Evolutionary conservation across 495 filamentous ascomycete genomes (phyloP), one percentile per base, ranked within the genome.

Genomic region (Penicillium turbatum): DNA sequence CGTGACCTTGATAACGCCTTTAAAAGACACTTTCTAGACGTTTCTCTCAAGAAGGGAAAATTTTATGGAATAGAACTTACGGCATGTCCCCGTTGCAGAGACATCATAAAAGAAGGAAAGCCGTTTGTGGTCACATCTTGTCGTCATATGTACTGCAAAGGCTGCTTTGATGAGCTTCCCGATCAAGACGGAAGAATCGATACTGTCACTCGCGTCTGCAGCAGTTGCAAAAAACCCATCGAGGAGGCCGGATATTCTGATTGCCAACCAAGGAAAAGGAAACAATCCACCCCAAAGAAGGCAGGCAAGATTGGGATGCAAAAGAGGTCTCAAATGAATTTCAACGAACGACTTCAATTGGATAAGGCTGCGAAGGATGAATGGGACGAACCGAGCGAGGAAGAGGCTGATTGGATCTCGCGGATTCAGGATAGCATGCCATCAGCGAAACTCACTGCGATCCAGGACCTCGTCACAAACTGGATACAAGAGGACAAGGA

Each of bases 111-210:
- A 0, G 54, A 68, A 0, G 63, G 69, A 1, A 11, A 47, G 12
- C 6, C 12, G 13, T 12, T 24, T 3, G 57, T 64, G 1, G 45
- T 81, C 9, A 80, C 78, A 0, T 61, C 62, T 9, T 83, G 80
- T 55, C 43, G 62, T 15, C 80, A 83, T 41, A 45, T 79, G 1
- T 79, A 77, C 42, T 83, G 79, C 57, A 30, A 64, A 8, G 65
- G 65, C 9, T 82, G 80, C 55, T 72, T 77, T 13, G 13, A 53
- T 0, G 30, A 24, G n/a, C 48, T 77, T n/a, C 17, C 41, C 6
- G 10, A 63, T 3, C 41, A 64, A 39, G 57, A 65, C 7, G 61
- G 62, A 4, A 45, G 46, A 1, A 21, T 51, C 0, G 61, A 60
- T 4, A 36, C 48, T 11, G 59, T 68, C 12, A 41, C 31, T 0